These are phyloP conservation scores for Spencermartinsiella ligniputridi DNA, from an alignment of 1,139 yeast species.

Conservation along the genomic window DNA sequence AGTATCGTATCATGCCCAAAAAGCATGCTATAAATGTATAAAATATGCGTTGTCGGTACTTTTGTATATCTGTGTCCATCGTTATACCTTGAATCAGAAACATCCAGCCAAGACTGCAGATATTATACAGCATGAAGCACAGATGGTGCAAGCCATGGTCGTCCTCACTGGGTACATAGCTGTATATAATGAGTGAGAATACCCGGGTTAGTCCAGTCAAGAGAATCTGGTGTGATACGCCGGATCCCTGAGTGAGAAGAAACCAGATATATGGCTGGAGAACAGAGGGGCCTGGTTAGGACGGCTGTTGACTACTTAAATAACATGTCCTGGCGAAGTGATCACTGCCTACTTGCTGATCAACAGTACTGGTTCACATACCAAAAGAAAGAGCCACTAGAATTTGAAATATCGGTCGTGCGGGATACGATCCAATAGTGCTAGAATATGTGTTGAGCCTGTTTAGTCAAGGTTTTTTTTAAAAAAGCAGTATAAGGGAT, in stretches of 20 bases:
- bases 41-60: conserved; percentile 46
- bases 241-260: not conserved
- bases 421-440: conserved; percentile 49
- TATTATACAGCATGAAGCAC: not conserved
- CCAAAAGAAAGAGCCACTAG: conserved; percentile 71
- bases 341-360: too few species aligned
- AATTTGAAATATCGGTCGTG: conserved; percentile 72
- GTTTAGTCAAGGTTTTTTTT: too few species aligned
- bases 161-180: not conserved
- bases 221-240: not conserved
- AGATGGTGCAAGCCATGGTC: not conserved
- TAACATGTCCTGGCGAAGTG: too few species aligned
- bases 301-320: too few species aligned
- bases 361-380: too few species aligned
- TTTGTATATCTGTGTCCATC: conserved; percentile 35
- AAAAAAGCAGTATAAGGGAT: too few species aligned
- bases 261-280: not conserved
- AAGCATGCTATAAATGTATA: conserved; percentile 54
- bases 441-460: not conserved
- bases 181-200: not conserved
- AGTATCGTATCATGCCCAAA: conserved; percentile 69
- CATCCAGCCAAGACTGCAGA: conserved; percentile 3
- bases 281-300: not conserved
- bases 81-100: conserved; percentile 44
- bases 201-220: not conserved